These are phyloP conservation scores for Lasiodiplodia sp. DNA, from an alignment of 2,329 filamentous ascomycete genomes.

Conservation along the genomic window DNA sequence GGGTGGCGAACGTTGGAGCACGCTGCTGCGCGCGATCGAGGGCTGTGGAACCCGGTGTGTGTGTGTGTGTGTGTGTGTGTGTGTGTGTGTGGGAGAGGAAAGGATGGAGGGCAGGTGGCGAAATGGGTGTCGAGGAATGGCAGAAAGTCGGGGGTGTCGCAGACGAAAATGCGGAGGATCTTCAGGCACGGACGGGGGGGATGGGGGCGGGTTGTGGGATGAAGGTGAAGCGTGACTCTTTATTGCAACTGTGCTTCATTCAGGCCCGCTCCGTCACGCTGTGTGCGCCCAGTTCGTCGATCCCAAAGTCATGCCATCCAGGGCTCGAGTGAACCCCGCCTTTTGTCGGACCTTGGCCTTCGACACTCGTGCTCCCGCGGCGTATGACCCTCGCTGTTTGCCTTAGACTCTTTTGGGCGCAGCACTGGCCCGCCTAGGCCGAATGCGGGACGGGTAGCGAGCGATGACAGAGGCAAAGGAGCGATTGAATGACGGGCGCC, in stretches of 20 bases:
- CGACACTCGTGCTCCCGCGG: background rate
- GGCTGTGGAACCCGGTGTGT: no score
- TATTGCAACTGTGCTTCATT: background rate
- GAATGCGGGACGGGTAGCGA: background rate
- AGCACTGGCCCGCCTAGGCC: background rate
- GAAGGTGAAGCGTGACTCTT: background rate
- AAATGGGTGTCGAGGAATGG: background rate
- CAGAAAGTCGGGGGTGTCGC: background rate
- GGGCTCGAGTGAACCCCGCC: constrained; percentile 3
- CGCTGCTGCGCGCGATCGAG: no score
- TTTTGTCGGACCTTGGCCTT: constrained; percentile 5
- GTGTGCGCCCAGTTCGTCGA: no score
- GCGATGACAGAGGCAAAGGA: background rate
- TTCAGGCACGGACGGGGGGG: constrained; percentile 14
- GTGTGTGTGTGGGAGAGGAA: background rate
- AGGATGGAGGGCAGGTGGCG: background rate
- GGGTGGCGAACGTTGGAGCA: background rate
- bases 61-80: no score
- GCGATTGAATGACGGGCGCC: background rate
- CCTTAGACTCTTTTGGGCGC: background rate
- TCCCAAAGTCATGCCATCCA: background rate
- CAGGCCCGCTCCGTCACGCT: no score
- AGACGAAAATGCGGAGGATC: constrained; percentile 13
- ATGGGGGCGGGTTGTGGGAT: background rate
- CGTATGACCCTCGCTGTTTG: constrained; percentile 1